A percentile compares a stretch with the other conserved stretches of the same genome.
phyloP scores from a whole-genome alignment of 1,139 yeast genomes.

The Scheffersomyces insectosa region DNA sequence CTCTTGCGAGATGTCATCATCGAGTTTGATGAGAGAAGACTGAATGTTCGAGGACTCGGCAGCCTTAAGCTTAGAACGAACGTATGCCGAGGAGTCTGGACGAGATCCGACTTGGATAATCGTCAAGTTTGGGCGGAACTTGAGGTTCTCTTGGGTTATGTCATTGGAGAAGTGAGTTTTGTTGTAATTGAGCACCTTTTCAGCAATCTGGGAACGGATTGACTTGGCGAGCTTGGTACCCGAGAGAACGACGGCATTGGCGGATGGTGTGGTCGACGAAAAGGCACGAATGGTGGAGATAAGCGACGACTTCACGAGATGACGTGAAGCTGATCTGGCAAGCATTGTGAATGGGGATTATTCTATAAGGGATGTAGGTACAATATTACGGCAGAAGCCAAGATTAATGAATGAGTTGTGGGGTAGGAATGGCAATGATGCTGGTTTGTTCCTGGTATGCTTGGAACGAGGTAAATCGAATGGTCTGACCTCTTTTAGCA shows the following conservation, averaged over 20 bases:
- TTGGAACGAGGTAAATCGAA: too few species aligned
- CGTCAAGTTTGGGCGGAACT: slow-evolving; percentile 62
- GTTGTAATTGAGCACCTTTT: slow-evolving; percentile 43
- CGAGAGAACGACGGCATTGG: slow-evolving; percentile 43
- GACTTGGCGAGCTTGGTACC: slow-evolving; percentile 45
- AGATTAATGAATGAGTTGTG: too few species aligned
- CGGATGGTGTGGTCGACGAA: too few species aligned
- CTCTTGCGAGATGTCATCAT: slow-evolving; percentile 55
- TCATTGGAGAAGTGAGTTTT: slow-evolving; percentile 21
- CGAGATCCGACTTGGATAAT: slow-evolving; percentile 75
- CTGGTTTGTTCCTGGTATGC: too few species aligned
- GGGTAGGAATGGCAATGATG: too few species aligned
- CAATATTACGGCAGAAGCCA: too few species aligned
- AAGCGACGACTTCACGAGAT: too few species aligned
- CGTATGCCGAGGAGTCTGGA: slow-evolving; percentile 79
- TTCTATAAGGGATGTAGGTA: too few species aligned
- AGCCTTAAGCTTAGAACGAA: slow-evolving; percentile 71
- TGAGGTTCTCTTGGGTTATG: slow-evolving; percentile 29
- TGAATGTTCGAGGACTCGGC: slow-evolving; percentile 67
- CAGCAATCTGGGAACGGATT: slow-evolving; percentile 40
- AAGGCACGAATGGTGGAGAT: too few species aligned
- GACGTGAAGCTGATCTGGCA: too few species aligned
- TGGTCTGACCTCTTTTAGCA: too few species aligned
- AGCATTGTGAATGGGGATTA: too few species aligned
- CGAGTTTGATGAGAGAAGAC: slow-evolving; percentile 58